Evolutionary conservation across 1,284 basidiomycete species (phyloP).

Genomic region (Moniliophthora roreri): DNA sequence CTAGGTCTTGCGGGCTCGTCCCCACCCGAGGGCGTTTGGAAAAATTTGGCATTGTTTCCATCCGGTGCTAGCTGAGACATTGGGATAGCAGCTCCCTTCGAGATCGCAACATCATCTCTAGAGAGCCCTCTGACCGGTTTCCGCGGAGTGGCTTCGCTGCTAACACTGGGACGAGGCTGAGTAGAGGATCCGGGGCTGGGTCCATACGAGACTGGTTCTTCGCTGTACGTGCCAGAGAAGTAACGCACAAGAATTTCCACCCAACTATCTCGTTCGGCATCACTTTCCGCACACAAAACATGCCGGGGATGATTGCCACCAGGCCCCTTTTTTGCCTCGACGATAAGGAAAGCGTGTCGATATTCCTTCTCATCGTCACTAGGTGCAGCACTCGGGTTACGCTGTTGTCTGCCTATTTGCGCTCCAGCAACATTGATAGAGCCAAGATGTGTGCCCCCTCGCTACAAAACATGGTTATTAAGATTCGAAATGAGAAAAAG

Average conservation of each 20-base stretch:
- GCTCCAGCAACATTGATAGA: slow-evolving; percentile 86
- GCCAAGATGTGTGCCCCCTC: slow-evolving; percentile 87
- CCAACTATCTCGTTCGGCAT: slow-evolving; percentile 91
- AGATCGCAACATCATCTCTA: slow-evolving; percentile 62
- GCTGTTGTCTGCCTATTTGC: slow-evolving; percentile 76
- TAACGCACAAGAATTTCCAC: slow-evolving; percentile 91
- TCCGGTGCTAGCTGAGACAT: slow-evolving; percentile 59
- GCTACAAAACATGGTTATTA: slow-evolving; percentile 43
- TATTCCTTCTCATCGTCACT: slow-evolving; percentile 91
- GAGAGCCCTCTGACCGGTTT: slow-evolving; percentile 39
- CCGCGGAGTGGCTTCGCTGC: slow-evolving; percentile 14
- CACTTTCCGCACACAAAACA: slow-evolving; percentile 95
- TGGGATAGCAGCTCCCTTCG: slow-evolving; percentile 55
- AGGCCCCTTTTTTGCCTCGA: slow-evolving; percentile 78
- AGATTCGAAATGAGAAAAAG: slow-evolving; percentile 15
- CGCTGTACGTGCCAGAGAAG: slow-evolving; percentile 71
- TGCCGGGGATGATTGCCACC: slow-evolving; percentile 78
- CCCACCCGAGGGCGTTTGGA: slow-evolving; percentile 38
- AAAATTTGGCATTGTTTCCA: slow-evolving; percentile 59
- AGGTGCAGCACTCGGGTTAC: slow-evolving; percentile 46
- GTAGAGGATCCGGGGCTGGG: slow-evolving; percentile 16
- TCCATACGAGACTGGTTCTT: slow-evolving; percentile 49
- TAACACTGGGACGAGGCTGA: slow-evolving; percentile 17
- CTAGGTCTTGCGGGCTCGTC: slow-evolving; percentile 43
- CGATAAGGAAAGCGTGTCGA: slow-evolving; percentile 95